Conservation (phyloP, 2,329 filamentous ascomycete species). For the Pseudogymnoascus sp. region DNA sequence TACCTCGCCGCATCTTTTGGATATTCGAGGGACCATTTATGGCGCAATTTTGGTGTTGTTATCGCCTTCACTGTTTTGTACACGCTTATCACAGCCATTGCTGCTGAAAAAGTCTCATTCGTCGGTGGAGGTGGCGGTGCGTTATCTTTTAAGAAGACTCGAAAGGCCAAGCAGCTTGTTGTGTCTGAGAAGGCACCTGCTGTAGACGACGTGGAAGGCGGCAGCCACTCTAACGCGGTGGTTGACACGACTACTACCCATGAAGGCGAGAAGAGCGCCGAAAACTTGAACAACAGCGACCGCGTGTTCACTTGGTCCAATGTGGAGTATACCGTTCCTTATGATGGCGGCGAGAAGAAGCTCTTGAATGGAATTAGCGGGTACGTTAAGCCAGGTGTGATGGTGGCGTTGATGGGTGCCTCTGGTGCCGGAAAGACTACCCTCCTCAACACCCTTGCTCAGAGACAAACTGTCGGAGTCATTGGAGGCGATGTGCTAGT, state of each 20-base stretch:
- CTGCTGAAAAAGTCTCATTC: slow-evolving; percentile 65
- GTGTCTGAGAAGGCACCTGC: slow-evolving; percentile 37
- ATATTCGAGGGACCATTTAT: slow-evolving; percentile 49
- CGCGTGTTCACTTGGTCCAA: slow-evolving; percentile 69
- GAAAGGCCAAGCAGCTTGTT: slow-evolving; percentile 46
- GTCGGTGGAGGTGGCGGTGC: slow-evolving; percentile 56
- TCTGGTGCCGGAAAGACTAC: slow-evolving; percentile 80
- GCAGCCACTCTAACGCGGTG: slow-evolving; percentile 18
- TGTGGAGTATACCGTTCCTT: slow-evolving; percentile 59
- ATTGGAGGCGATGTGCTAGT: slow-evolving; percentile 74
- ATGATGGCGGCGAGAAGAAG: slow-evolving; percentile 50
- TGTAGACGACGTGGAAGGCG: slow-evolving; percentile 46
- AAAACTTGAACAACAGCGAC: slow-evolving; percentile 48
- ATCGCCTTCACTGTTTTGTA: slow-evolving; percentile 57
- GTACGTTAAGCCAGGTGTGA: slow-evolving; percentile 65
- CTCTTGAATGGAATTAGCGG: slow-evolving; percentile 75
- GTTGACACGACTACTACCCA: slow-evolving; percentile 10
- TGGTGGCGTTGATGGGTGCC: slow-evolving; percentile 56
- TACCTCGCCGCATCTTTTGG: slow-evolving; percentile 49
- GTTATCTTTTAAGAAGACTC: slow-evolving; percentile 63
- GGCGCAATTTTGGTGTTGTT: slow-evolving; percentile 54
- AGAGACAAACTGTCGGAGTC: slow-evolving; percentile 79
- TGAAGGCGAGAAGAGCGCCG: slow-evolving; percentile 11
- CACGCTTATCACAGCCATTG: slow-evolving; percentile 47
- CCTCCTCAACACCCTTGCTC: slow-evolving; percentile 74